These are phyloP conservation scores for Stylonectria norvegica DNA, from an alignment of 2,329 filamentous ascomycete genomes.

Conservation along the genomic window DNA sequence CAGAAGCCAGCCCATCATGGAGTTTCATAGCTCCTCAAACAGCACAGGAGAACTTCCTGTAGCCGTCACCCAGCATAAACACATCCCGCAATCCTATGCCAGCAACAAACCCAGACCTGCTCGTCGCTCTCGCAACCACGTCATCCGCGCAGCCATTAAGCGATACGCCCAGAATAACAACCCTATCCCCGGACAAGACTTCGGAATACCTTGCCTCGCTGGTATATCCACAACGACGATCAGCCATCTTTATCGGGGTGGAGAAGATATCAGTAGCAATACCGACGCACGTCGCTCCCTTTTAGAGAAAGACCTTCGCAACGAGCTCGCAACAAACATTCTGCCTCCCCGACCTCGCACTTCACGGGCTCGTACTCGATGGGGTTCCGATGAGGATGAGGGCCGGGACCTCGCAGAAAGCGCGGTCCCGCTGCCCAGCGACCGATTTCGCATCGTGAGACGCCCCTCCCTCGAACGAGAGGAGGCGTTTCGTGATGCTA, in stretches of 20 bases:
- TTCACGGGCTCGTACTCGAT: slow-evolving; percentile 14
- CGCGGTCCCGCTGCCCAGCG: slow-evolving; percentile 36
- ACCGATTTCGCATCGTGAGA: slow-evolving; percentile 32
- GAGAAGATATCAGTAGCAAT: slow-evolving; percentile 7
- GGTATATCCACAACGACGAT: background rate
- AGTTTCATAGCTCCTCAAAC: slow-evolving; percentile 14
- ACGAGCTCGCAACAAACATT: slow-evolving; percentile 6
- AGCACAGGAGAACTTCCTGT: slow-evolving; percentile 21
- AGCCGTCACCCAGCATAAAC: slow-evolving; percentile 16
- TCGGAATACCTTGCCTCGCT: too few species aligned
- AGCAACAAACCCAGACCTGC: slow-evolving; percentile 11
- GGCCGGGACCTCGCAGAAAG: slow-evolving; percentile 35
- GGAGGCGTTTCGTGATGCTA: slow-evolving; percentile 44
- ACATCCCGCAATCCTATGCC: slow-evolving; percentile 12
- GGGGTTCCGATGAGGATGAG: slow-evolving; percentile 29
- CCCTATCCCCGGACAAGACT: too few species aligned
- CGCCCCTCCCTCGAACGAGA: slow-evolving; percentile 44
- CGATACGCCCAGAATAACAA: slow-evolving; percentile 23
- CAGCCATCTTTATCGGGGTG: slow-evolving; percentile 14
- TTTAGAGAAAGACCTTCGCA: slow-evolving; percentile 21
- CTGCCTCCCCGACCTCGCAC: slow-evolving; percentile 8
- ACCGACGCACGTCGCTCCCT: slow-evolving; percentile 17
- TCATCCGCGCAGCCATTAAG: slow-evolving; percentile 32
- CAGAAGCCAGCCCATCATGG: slow-evolving; percentile 15
- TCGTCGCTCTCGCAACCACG: slow-evolving; percentile 26